Percentiles rank a stretch among this genome's conserved stretches.
Conservation (phyloP, 192 early-diverging fungal genomes). For the Linnemannia elongata region DNA sequence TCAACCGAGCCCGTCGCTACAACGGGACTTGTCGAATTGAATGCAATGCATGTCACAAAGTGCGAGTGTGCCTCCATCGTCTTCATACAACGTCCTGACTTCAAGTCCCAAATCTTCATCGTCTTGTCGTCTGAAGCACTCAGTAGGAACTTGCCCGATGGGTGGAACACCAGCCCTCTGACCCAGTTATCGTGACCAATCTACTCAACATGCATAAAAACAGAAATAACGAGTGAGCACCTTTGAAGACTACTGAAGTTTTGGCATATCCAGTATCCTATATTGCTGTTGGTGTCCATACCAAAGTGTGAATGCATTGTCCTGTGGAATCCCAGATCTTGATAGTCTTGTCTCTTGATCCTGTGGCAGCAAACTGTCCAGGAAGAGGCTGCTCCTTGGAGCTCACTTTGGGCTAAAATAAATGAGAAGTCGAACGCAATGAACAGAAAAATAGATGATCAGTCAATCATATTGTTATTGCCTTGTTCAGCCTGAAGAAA, state of each 20-base stretch:
- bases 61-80: conserved; percentile 89
- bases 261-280: no score
- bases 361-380: conserved; percentile 83
- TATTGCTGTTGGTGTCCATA: conserved; percentile 46
- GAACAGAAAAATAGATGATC: not conserved
- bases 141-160: conserved; percentile 85
- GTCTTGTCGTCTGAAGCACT: conserved; percentile 94
- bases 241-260: not conserved
- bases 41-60: conserved; percentile 90
- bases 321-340: conserved; percentile 85
- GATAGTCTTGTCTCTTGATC: conserved; percentile 92
- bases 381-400: conserved; percentile 63
- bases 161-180: conserved; percentile 86
- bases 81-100: conserved; percentile 84
- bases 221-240: conserved; percentile 6
- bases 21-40: conserved; percentile 72
- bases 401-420: conserved; percentile 49
- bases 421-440: not conserved
- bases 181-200: conserved; percentile 96
- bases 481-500: not conserved
- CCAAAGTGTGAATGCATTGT: conserved; percentile 83
- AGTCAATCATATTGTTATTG: not conserved
- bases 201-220: conserved; percentile 48
- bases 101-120: conserved; percentile 90
- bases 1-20: conserved; percentile 93